These are phyloP conservation scores for Solanum tarapatanum DNA, from an alignment of 257 asterid genomes.

Conservation along the genomic window DNA sequence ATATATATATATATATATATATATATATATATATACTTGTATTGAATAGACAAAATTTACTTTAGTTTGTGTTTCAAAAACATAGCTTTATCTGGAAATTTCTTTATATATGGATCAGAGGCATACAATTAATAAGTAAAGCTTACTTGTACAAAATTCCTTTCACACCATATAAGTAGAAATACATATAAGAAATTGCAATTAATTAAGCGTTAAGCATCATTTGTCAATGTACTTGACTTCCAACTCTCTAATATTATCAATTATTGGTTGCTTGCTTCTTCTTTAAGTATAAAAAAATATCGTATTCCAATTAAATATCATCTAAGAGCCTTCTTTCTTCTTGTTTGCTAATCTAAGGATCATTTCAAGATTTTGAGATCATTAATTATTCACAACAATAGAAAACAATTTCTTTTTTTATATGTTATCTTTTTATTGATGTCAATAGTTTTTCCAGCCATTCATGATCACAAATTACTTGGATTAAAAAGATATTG, in stretches of 20 bases:
- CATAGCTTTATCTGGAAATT: background rate
- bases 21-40: no score
- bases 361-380: background rate
- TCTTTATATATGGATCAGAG: background rate
- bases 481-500: background rate
- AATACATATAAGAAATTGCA: background rate
- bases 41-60: background rate
- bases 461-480: background rate
- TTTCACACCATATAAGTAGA: background rate
- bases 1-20: no score
- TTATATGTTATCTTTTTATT: background rate
- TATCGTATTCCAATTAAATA: background rate
- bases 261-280: background rate
- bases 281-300: background rate
- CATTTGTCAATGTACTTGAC: background rate
- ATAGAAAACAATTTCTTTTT: background rate
- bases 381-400: background rate
- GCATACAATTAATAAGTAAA: background rate
- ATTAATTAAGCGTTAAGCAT: background rate
- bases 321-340: background rate
- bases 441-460: background rate
- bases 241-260: background rate
- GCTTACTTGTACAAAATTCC: background rate
- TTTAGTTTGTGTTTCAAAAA: background rate
- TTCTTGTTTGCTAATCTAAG: background rate